Conservation (phyloP, 2,329 filamentous ascomycete species). For the Thelonectria rubi region DNA sequence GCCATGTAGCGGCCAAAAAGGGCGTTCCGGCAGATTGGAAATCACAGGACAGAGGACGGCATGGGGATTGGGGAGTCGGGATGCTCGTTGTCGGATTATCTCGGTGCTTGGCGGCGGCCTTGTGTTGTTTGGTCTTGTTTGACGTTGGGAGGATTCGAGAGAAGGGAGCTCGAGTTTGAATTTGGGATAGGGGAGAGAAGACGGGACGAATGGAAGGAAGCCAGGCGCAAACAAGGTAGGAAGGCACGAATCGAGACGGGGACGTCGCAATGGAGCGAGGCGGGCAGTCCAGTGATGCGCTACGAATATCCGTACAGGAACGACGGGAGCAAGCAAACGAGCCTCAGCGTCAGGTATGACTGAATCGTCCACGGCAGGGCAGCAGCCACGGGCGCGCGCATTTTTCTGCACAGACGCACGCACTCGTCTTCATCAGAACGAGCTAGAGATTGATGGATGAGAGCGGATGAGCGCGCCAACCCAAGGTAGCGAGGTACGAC, state of each 20-base stretch:
- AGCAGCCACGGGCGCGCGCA: background rate
- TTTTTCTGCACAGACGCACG: background rate
- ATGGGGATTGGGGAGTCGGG: slow-evolving; percentile 7
- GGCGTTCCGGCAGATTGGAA: slow-evolving; percentile 3
- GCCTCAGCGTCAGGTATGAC: background rate
- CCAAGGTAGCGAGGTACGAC: too few relatives aligned
- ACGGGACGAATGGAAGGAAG: background rate
- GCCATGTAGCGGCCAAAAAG: slow-evolving; percentile 22
- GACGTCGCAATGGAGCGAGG: background rate
- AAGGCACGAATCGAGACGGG: background rate
- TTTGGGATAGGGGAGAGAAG: background rate
- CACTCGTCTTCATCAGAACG: background rate
- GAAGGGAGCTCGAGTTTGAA: background rate
- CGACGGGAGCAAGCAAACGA: background rate
- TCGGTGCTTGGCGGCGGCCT: slow-evolving; percentile 1
- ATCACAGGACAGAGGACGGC: slow-evolving; percentile 6
- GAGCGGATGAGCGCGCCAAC: background rate
- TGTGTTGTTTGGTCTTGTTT: slow-evolving; percentile 10
- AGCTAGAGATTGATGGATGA: background rate
- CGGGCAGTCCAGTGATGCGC: background rate
- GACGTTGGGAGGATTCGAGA: background rate
- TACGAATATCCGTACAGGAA: background rate
- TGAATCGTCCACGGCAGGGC: too few relatives aligned
- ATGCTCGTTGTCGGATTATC: background rate
- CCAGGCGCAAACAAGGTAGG: background rate